A percentile compares a stretch with the other conserved stretches of the same genome.
Conservation (phyloP, 306 rosid species). For the Quercus gilva region DNA sequence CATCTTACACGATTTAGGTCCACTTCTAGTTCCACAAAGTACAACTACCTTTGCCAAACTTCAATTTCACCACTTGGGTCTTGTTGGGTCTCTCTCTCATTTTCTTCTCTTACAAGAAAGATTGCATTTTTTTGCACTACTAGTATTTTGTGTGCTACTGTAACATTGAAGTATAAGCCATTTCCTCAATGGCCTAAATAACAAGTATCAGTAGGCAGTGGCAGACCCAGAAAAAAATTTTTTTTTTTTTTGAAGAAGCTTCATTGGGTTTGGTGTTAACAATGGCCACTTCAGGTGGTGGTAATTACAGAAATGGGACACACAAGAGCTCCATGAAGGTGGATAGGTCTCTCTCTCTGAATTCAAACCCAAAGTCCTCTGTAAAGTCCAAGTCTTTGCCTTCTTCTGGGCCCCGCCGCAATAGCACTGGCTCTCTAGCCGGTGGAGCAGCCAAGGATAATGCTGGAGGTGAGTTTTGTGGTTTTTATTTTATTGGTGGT, state of each 20-base stretch:
- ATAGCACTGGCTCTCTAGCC: conserved; percentile 52
- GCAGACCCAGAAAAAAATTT: too few species aligned
- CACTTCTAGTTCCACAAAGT: conserved; percentile 29
- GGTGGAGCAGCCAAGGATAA: conserved; percentile 54
- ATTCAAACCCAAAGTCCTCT: conserved; percentile 48
- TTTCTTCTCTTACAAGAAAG: background rate
- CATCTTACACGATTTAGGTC: conserved; percentile 42
- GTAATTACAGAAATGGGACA: conserved; percentile 47
- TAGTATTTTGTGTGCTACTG: background rate
- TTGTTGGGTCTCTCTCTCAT: conserved; percentile 10
- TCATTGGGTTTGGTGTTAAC: background rate
- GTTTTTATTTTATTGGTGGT: background rate
- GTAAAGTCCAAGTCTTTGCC: conserved; percentile 62
- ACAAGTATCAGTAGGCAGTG: background rate
- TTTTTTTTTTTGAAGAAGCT: background rate
- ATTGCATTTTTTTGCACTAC: background rate
- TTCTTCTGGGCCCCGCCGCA: conserved; percentile 71
- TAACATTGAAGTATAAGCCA: background rate
- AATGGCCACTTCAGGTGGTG: conserved; percentile 73
- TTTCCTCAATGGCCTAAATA: conserved; percentile 27
- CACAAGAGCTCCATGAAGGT: conserved; percentile 59
- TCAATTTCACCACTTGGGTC: conserved; percentile 15
- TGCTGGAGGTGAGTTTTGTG: conserved; percentile 53
- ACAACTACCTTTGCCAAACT: background rate
- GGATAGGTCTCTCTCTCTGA: conserved; percentile 48